Evolutionary conservation across 2,329 filamentous ascomycete species (phyloP), one percentile per base, ranked within the genome.

Genomic region (Drechslerella coelobrocha): DNA sequence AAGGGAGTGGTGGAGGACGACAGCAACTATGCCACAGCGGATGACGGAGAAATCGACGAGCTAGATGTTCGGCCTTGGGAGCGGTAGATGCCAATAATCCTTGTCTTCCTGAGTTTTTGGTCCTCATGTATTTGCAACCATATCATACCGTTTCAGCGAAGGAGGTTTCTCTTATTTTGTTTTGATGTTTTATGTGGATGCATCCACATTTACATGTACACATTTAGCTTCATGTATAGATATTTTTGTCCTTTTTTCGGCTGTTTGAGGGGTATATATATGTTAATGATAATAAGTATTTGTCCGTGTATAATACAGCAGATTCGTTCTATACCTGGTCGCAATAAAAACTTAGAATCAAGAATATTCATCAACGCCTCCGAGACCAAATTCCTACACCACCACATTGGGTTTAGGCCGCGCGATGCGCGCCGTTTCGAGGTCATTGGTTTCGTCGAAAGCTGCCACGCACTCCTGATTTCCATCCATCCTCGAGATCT

Each of bases 1-100:
- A 75, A 75, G 23, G 75, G 74, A 37, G 74, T 73, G 17, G 68
- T 72, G 23, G 73, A 73, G 53, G 66, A 68, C 24, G 68, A 72
- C 26, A 68, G 62, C 26, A 61, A 71, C 55, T 66, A 69, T 27
- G 54, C 59, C 8, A 72, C 68, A 4, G 68, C 68, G 12, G 68
- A 72, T 37, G 72, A 66, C 10, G 68, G 72, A 1, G 68, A 69
- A 39, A 26, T 61, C 17, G 72, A 65, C 31, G 56, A 61, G 24
- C 26, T 66, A 21, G 68, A 62, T 39, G 68, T 61, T 12, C 50
- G 61, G n/a, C 56, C 60, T 2, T 61, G 73, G 37, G 73, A 68
- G 48, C 43, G 31, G 26, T 66, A 53, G 53, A 23, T 7, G 5
- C n/a, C 14, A 37, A 37, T 47, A 23, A 26, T 21, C 43, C 7